Percentiles rank a stretch among this genome's conserved stretches.
Evolutionary conservation across 2,329 filamentous ascomycete species (phyloP).

Genomic region (Aspergillus sp.): DNA sequence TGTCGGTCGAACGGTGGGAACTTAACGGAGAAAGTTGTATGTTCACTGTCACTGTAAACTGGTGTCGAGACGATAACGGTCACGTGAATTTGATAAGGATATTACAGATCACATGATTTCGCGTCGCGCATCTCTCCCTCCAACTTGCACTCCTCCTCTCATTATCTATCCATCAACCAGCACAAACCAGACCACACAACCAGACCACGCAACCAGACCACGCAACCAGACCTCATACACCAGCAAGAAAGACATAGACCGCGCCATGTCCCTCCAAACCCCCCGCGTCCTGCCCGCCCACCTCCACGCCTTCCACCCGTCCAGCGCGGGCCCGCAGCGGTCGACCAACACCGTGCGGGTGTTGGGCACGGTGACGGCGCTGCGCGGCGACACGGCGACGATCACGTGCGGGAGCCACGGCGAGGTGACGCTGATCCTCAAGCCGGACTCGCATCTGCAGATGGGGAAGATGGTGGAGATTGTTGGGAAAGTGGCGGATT

Average conservation of each 20-base stretch:
- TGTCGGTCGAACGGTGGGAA: background rate
- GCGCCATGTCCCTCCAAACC: slow-evolving; percentile 67
- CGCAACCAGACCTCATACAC: background rate
- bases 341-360: slow-evolving; percentile 65
- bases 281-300: slow-evolving; percentile 76
- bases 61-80: too few species aligned
- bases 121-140: too few species aligned
- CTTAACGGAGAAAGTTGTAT: too few species aligned
- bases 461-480: slow-evolving; percentile 39
- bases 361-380: slow-evolving; percentile 71
- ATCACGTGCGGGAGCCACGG: slow-evolving; percentile 65
- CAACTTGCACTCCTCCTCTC: too few species aligned
- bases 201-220: background rate
- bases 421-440: slow-evolving; percentile 62
- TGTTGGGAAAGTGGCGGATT: slow-evolving; percentile 36
- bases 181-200: too few species aligned
- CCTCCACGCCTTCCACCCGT: slow-evolving; percentile 64
- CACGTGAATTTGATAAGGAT: too few species aligned
- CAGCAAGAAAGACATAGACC: slow-evolving; percentile 12
- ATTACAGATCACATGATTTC: too few species aligned
- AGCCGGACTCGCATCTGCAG: slow-evolving; percentile 43
- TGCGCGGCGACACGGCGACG: slow-evolving; percentile 70
- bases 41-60: too few species aligned
- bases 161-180: too few species aligned
- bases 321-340: slow-evolving; percentile 19